Base-by-base conservation (phyloP, 2,329 filamentous ascomycete species). In the Septoria petroselini region DNA sequence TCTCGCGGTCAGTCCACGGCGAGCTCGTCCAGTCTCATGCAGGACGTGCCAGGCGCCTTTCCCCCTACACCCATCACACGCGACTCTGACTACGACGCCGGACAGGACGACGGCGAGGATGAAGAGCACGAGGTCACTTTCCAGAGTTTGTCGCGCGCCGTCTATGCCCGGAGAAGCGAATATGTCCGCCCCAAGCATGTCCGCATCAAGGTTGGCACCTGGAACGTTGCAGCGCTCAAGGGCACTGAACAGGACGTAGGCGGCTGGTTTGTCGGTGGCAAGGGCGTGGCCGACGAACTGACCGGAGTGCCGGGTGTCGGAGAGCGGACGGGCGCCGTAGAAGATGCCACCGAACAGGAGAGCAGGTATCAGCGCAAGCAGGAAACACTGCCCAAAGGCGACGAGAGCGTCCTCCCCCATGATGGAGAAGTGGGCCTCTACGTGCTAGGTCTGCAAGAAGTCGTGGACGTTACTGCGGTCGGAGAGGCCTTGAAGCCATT, bases 201-300 rank as follows among this genome's bases (percentile, higher is more conserved):
- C 60, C 84, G 84, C 58, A 80, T 98, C 69, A 96, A 96, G 71
- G 79, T 98, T 43, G 93, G 91, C 34, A 86, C 88, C 0, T 98
- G 93, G 93, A 98, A 98, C 70, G 88, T 95, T 12, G 93, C 90
- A 3, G 84, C 85, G 1, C 84, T 86, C 57, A 82, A 87, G 9
- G 89, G 87, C 18, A 90, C 89, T 0, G 90, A 95, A 68, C 87
- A 88, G 59, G 93, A 97, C 65, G 73, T 98, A 4, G 86, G 82
- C 6, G 82, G 80, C 25, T 98, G 93, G 93, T 96, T 98, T 66
- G 79, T 94, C 6, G 76, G 83, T 8, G 87, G 85, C 12, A 81
- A 86, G 62, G 88, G 86, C 4, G 70, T 91, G 6, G 80, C 85
- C 52, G 75, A 83, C 46, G 72, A 74, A 14, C 68, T 91, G 39